These are phyloP conservation scores for Tolypocladium album DNA, from an alignment of 2,329 filamentous ascomycete species.

Conservation along the genomic window DNA sequence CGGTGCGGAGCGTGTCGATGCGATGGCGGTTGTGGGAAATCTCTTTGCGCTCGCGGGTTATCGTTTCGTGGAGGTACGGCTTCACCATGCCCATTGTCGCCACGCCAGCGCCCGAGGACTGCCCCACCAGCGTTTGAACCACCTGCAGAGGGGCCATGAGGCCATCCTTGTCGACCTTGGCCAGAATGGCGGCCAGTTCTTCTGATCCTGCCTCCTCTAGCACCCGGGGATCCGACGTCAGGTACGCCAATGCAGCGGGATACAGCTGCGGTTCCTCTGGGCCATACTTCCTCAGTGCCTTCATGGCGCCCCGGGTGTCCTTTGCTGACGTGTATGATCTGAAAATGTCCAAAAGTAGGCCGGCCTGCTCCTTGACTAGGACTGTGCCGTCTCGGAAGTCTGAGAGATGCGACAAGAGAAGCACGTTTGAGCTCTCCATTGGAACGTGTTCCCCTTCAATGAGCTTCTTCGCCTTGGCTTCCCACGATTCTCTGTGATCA, in stretches of 20 bases:
- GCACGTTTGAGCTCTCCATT: slow-evolving; percentile 90
- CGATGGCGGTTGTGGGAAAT: slow-evolving; percentile 71
- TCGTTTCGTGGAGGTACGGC: slow-evolving; percentile 78
- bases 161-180: slow-evolving; percentile 79
- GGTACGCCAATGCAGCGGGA: slow-evolving; percentile 83
- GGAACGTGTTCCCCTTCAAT: slow-evolving; percentile 72
- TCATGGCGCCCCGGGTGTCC: slow-evolving; percentile 84
- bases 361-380: slow-evolving; percentile 87
- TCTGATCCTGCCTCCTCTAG: slow-evolving; percentile 75
- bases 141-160: slow-evolving; percentile 95
- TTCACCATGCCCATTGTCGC: slow-evolving; percentile 98
- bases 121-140: slow-evolving; percentile 76
- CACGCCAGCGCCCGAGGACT: slow-evolving; percentile 43
- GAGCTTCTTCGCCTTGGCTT: slow-evolving; percentile 78
- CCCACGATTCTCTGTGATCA: slow-evolving; percentile 66
- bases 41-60: slow-evolving; percentile 77
- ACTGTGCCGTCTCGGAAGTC: slow-evolving; percentile 85
- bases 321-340: slow-evolving; percentile 88
- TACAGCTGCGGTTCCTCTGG: slow-evolving; percentile 86
- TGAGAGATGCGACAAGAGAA: slow-evolving; percentile 84
- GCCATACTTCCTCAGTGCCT: slow-evolving; percentile 83
- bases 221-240: slow-evolving; percentile 73
- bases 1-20: slow-evolving; percentile 71
- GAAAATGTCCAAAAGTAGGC: slow-evolving; percentile 89
- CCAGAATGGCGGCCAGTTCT: slow-evolving; percentile 70